phyloP scores from a whole-genome alignment of 768 basidiomycete species.

The Pleurotus eryngii region DNA sequence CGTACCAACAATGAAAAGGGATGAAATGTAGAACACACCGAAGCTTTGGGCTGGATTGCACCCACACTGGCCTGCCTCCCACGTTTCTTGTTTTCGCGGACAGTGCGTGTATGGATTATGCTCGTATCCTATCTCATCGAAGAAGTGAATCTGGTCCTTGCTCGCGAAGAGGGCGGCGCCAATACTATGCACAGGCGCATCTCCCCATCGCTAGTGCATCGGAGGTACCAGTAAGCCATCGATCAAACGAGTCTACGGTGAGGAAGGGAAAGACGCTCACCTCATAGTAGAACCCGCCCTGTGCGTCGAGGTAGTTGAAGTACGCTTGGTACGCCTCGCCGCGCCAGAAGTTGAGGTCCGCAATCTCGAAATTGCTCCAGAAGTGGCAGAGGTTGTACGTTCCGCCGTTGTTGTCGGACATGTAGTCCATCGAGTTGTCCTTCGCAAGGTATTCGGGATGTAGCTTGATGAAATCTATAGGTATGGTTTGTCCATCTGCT shows the following conservation, averaged over 20 bases:
- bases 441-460: slow-evolving; percentile 59
- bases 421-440: slow-evolving; percentile 68
- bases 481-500: too few species aligned
- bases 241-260: background rate
- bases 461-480: slow-evolving; percentile 59
- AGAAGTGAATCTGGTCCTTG: slow-evolving; percentile 78
- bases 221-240: slow-evolving; percentile 38
- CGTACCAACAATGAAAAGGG: too few species aligned
- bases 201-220: slow-evolving; percentile 65
- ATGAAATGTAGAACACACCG: slow-evolving; percentile 37
- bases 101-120: slow-evolving; percentile 83
- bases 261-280: slow-evolving; percentile 30
- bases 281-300: slow-evolving; percentile 93
- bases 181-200: slow-evolving; percentile 84
- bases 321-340: slow-evolving; percentile 78
- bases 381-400: slow-evolving; percentile 73
- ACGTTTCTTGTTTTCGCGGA: slow-evolving; percentile 47
- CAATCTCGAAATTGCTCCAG: slow-evolving; percentile 95
- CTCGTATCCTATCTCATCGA: slow-evolving; percentile 79
- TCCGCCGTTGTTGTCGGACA: slow-evolving; percentile 67
- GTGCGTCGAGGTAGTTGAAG: slow-evolving; percentile 77
- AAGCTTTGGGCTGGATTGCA: slow-evolving; percentile 73
- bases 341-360: slow-evolving; percentile 86
- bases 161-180: slow-evolving; percentile 73
- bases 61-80: slow-evolving; percentile 61